A percentile compares a stretch with the other conserved stretches of the same genome.
Conservation (phyloP, 1,284 basidiomycete species). For the Porogramme epimiltina region DNA sequence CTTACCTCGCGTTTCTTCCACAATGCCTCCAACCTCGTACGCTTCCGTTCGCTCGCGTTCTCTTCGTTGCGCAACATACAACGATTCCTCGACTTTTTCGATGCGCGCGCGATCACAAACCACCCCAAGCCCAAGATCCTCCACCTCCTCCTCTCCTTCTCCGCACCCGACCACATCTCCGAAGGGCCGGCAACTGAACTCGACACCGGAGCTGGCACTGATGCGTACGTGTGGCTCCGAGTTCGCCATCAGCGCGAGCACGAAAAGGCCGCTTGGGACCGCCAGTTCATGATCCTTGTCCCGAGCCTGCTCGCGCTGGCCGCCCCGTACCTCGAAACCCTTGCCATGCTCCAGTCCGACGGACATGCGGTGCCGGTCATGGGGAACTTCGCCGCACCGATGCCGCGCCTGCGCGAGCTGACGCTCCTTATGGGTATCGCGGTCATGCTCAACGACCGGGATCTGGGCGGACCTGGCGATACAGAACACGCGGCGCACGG, state of each 20-base stretch:
- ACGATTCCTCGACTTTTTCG: constrained; percentile 7
- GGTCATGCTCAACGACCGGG: constrained; percentile 10
- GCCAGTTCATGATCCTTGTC: constrained; percentile 10
- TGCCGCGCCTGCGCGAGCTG: constrained; percentile 19
- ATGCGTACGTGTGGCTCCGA: constrained; percentile 8
- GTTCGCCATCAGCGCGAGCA: constrained; percentile 14
- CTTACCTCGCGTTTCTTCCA: constrained; percentile 19
- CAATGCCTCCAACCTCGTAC: constrained; percentile 11
- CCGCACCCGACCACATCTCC: neutral
- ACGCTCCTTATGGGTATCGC: constrained; percentile 20
- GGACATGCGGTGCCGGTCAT: constrained; percentile 12
- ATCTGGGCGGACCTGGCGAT: neutral
- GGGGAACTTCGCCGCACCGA: neutral
- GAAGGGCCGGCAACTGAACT: neutral
- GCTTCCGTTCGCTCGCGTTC: constrained; percentile 15
- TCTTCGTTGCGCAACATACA: constrained; percentile 13
- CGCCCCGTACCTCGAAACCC: constrained; percentile 15
- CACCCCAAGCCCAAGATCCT: constrained; percentile 6
- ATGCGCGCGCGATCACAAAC: neutral
- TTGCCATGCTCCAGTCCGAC: constrained; percentile 20
- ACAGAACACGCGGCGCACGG: neutral
- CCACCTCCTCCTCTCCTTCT: constrained; percentile 18
- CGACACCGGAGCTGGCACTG: neutral
- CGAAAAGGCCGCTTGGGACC: constrained; percentile 20
- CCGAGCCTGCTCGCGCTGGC: constrained; percentile 11